Conservation (phyloP, 2,329 filamentous ascomycete genomes). For the Colletotrichum lentis region DNA sequence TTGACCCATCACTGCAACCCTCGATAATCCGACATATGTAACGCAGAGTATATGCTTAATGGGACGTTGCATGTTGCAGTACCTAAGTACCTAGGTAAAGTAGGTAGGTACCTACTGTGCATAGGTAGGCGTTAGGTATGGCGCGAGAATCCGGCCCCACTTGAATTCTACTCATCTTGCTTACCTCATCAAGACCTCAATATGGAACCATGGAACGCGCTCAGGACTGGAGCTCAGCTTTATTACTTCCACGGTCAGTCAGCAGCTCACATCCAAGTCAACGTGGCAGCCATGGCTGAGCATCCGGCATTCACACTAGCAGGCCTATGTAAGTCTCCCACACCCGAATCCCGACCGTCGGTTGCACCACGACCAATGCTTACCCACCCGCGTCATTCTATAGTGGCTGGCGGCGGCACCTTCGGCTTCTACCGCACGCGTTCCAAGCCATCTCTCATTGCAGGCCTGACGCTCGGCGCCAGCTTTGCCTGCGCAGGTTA, state of each 20-base stretch:
- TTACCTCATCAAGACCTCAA: too few relatives aligned
- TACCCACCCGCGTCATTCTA: background rate
- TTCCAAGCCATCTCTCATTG: constrained; percentile 47
- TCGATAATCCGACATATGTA: too few relatives aligned
- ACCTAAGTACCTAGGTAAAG: too few relatives aligned
- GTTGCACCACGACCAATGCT: background rate
- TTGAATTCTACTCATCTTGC: too few relatives aligned
- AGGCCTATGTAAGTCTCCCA: background rate
- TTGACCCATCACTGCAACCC: too few relatives aligned
- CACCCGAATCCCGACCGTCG: background rate
- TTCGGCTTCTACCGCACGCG: constrained; percentile 45
- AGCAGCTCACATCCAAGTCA: background rate
- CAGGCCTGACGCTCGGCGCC: constrained; percentile 45
- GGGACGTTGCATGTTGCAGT: too few relatives aligned
- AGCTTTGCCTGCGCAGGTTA: constrained; percentile 47
- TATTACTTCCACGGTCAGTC: background rate
- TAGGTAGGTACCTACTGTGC: too few relatives aligned
- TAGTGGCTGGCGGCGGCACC: constrained; percentile 48
- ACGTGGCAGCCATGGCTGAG: background rate
- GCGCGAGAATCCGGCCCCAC: too few relatives aligned
- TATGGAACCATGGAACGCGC: background rate
- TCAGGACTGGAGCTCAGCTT: background rate
- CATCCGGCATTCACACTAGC: constrained; percentile 1
- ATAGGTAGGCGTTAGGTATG: too few relatives aligned
- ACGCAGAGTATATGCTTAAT: too few relatives aligned